A percentile compares a stretch with the other conserved stretches of the same genome.
Conservation (phyloP, 345 rosid genomes). For the Citrus hindsii region DNA sequence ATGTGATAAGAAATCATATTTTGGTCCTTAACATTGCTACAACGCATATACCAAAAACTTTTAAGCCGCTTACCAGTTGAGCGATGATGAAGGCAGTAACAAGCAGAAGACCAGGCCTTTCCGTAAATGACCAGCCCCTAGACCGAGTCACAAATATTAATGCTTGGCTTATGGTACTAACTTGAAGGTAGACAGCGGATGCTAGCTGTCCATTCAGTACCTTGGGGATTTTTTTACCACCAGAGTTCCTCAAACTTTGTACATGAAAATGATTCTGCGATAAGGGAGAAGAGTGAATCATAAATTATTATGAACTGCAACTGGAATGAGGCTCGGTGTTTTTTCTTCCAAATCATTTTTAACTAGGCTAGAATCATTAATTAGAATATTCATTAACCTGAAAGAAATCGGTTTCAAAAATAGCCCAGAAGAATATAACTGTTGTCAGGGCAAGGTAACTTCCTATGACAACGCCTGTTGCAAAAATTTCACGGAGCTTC, state of each 20-base stretch:
- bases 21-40: background rate
- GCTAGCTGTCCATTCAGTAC: constrained; percentile 36
- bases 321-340: background rate
- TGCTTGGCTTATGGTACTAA: constrained; percentile 88
- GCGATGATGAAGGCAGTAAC: constrained; percentile 65
- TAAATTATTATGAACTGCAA: background rate
- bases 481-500: constrained; percentile 87
- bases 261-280: constrained; percentile 46
- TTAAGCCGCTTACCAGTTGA: constrained; percentile 39
- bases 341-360: too few species aligned
- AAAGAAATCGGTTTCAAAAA: constrained; percentile 67
- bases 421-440: constrained; percentile 61
- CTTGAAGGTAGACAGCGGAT: constrained; percentile 72
- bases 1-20: background rate
- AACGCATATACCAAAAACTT: background rate
- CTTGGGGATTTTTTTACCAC: constrained; percentile 9
- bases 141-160: constrained; percentile 75
- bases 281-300: background rate
- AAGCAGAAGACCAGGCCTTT: constrained; percentile 68
- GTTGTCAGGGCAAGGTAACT: constrained; percentile 71
- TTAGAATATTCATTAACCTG: constrained; percentile 26
- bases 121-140: constrained; percentile 55
- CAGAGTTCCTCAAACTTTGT: constrained; percentile 27
- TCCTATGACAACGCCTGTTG: constrained; percentile 82
- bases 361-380: background rate